Conservation (phyloP, 768 basidiomycete genomes). For the Lentinula boryana region DNA sequence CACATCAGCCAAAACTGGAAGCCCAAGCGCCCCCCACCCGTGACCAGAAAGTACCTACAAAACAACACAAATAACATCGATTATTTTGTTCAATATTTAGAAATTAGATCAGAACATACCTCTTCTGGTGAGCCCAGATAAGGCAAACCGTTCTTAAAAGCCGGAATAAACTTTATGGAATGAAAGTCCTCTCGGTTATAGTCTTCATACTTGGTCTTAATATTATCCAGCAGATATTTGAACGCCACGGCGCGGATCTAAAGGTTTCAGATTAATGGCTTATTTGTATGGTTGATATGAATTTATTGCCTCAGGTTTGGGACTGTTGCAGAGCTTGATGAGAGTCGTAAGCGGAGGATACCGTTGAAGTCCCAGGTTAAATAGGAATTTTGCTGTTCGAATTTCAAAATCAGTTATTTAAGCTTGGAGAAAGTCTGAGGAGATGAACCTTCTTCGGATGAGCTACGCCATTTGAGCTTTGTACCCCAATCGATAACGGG, state of each 20-base stretch:
- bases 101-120: constrained; percentile 29
- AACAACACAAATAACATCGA: background rate
- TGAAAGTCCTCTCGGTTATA: constrained; percentile 53
- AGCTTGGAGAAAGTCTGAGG: background rate
- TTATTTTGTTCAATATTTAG: background rate
- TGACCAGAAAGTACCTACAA: constrained; percentile 62
- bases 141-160: constrained; percentile 43
- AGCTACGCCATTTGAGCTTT: constrained; percentile 69
- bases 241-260: constrained; percentile 56
- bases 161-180: constrained; percentile 74
- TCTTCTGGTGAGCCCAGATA: constrained; percentile 60
- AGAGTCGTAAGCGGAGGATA: constrained; percentile 63
- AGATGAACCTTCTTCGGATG: constrained; percentile 77
- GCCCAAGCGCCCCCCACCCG: constrained; percentile 73
- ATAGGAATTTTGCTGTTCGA: constrained; percentile 69
- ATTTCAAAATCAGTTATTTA: background rate
- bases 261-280: background rate
- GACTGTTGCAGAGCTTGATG: constrained; percentile 61
- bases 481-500: constrained; percentile 88
- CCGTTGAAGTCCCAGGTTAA: constrained; percentile 60
- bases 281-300: background rate
- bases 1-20: constrained; percentile 54
- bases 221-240: constrained; percentile 78
- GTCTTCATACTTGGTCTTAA: constrained; percentile 49
- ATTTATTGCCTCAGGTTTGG: constrained; percentile 31